Evolutionary conservation across 2,329 filamentous ascomycete genomes (phyloP).

Genomic region (Colletotrichum neosansevieriae): DNA sequence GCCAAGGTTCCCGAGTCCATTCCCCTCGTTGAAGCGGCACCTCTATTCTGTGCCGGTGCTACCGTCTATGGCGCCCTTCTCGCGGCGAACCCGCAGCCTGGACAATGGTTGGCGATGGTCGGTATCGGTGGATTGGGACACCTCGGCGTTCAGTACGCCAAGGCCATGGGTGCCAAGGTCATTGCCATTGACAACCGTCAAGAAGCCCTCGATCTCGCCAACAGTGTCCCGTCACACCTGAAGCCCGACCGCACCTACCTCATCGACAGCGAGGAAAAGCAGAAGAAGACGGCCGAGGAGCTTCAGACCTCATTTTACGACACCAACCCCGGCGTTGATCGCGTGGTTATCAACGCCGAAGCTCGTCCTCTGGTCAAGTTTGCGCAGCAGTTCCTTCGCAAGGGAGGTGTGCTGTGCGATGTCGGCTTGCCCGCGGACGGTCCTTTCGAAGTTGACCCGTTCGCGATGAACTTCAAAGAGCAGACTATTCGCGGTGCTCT

Average conservation of each 20-base stretch:
- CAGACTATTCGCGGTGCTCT: conserved; percentile 40
- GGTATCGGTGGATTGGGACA: conserved; percentile 46
- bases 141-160: conserved; percentile 44
- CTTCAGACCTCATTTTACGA: conserved; percentile 36
- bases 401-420: conserved; percentile 38
- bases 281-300: conserved; percentile 28
- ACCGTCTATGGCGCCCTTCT: conserved; percentile 44
- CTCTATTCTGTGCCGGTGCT: conserved; percentile 47
- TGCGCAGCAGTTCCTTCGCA: conserved; percentile 40
- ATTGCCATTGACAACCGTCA: conserved; percentile 44
- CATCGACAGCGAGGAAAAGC: conserved; percentile 35
- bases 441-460: conserved; percentile 40
- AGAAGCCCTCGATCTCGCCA: conserved; percentile 39
- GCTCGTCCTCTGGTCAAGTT: conserved; percentile 35
- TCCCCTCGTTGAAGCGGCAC: conserved; percentile 43
- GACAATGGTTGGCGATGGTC: conserved; percentile 45
- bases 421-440: conserved; percentile 40
- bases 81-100: conserved; percentile 35
- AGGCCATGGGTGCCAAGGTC: conserved; percentile 44
- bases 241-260: conserved; percentile 34
- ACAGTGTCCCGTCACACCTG: conserved; percentile 32
- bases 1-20: conserved; percentile 44
- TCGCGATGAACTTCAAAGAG: conserved; percentile 43
- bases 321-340: conserved; percentile 41
- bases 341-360: conserved; percentile 41